A percentile compares a stretch with the other conserved stretches of the same genome.
These are phyloP conservation scores for Brasenia schreberi DNA, from an alignment of 164 flowering plant genomes.

Conservation along the genomic window DNA sequence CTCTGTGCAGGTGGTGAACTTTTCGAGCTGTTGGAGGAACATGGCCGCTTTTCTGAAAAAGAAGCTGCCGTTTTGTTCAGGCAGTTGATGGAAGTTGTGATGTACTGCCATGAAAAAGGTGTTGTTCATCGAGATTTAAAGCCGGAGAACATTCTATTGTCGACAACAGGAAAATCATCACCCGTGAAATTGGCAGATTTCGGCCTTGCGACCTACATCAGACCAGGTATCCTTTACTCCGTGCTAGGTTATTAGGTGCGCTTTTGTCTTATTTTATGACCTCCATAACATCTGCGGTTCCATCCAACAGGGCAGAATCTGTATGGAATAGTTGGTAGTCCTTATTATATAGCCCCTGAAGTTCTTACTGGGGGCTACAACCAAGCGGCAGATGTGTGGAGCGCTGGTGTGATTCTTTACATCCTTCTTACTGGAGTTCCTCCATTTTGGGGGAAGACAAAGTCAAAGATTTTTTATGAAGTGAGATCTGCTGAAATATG, in stretches of 20 bases:
- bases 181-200: constrained; percentile 53
- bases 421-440: constrained; percentile 73
- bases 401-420: constrained; percentile 78
- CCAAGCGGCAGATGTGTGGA: constrained; percentile 78
- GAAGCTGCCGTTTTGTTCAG: constrained; percentile 29
- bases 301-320: constrained; percentile 41
- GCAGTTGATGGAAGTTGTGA: constrained; percentile 38
- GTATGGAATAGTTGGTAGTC: constrained; percentile 71
- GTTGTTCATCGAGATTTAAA: constrained; percentile 53
- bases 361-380: constrained; percentile 65
- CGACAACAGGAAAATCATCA: constrained; percentile 28
- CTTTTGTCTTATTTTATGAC: neutral
- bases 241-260: neutral
- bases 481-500: constrained; percentile 62
- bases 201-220: constrained; percentile 58
- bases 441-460: constrained; percentile 76
- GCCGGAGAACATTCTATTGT: constrained; percentile 50
- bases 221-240: constrained; percentile 30
- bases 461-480: constrained; percentile 62
- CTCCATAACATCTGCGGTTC: neutral
- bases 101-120: constrained; percentile 47
- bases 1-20: constrained; percentile 66
- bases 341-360: constrained; percentile 80
- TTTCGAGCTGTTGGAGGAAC: constrained; percentile 34
- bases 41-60: constrained; percentile 29